phyloP scores from a whole-genome alignment of 2,329 filamentous ascomycete genomes.

The Beauveria caledonica region DNA sequence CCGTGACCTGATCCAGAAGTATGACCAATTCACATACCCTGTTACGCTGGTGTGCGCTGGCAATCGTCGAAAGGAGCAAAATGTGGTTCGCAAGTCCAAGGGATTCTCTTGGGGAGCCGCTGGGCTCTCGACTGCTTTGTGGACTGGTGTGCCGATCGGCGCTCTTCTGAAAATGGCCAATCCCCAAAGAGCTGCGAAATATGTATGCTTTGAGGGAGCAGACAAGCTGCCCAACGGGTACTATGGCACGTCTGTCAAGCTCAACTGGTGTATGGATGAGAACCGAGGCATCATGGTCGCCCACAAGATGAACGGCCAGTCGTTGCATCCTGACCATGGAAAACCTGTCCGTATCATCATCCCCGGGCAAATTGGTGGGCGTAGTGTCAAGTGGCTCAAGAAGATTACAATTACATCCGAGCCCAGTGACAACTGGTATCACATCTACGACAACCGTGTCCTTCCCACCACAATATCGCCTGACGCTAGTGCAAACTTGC shows the following conservation, averaged over 20 bases:
- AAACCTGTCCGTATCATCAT: conserved; percentile 76
- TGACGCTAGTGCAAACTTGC: conserved; percentile 66
- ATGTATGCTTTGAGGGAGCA: conserved; percentile 85
- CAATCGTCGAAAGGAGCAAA: conserved; percentile 88
- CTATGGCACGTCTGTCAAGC: conserved; percentile 80
- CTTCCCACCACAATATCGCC: conserved; percentile 80
- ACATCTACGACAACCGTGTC: conserved; percentile 88
- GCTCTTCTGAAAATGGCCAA: conserved; percentile 62
- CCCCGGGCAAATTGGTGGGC: conserved; percentile 83
- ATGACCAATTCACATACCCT: conserved; percentile 75
- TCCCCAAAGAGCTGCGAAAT: conserved; percentile 63
- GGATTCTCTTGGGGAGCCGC: conserved; percentile 92
- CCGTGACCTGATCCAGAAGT: conserved; percentile 62
- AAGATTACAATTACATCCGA: conserved; percentile 66
- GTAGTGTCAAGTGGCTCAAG: conserved; percentile 90
- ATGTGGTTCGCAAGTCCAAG: conserved; percentile 81
- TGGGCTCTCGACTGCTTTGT: conserved; percentile 78
- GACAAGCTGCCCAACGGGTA: conserved; percentile 82
- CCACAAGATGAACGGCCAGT: conserved; percentile 84
- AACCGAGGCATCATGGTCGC: conserved; percentile 81
- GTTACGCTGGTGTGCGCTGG: conserved; percentile 88
- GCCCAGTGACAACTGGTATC: conserved; percentile 90
- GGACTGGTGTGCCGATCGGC: conserved; percentile 71
- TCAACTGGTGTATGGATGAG: conserved; percentile 80
- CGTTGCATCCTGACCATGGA: conserved; percentile 74